Base-by-base conservation (phyloP, 106 monocot genomes). In the Dendrobium huoshanense region DNA sequence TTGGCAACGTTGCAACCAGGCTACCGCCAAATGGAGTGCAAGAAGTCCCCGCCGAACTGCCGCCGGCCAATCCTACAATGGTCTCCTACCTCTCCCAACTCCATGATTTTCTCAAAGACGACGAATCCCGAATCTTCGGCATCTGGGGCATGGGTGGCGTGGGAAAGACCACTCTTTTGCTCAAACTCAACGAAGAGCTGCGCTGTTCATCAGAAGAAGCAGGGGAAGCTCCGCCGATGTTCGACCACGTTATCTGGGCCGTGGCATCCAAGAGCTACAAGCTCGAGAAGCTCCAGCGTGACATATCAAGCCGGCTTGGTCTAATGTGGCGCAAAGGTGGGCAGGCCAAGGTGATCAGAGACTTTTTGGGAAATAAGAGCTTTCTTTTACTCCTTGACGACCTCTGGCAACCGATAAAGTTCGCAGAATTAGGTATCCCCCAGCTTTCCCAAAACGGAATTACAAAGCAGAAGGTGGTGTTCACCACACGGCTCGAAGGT, bases 111-210 rank as follows among this genome's bases (percentile, higher is more conserved):
- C 43, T 80, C 0, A 29, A 72, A 17, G 64, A 75, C 40, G 84
- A 79, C 13, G 29, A 27, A 18, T 61, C 55, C 16, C 55, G 31
- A 20, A 75, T 65, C 75, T 37, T 84, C 7, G 84, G 79, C 15
- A 80, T 84, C 58, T 84, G 79, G 80, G 84, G 84, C 31, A 80
- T 51, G 49, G 83, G 83, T 24, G 79, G 84, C 31, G 79, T 75
- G 42, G 84, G 84, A n/a, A 84, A 84, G 59, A 79, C 80, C 24
- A 79, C 79, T 18, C 51, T 84, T 41, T 80, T 84, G 2, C 33
- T 24, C 9, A 17, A 4, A 4, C 55, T 84, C 76, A 67, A 80
- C 42, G 58, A 77, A 48, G 55, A 70, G 13, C 49, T 77, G 6
- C 19, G 3, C 49, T 47, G 19, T 9, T 20, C 64, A 25, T 3